A percentile compares a stretch with the other conserved stretches of the same genome.
Conservation (phyloP, 108 stramenopile genomes). For the Skeletonema potamos region DNA sequence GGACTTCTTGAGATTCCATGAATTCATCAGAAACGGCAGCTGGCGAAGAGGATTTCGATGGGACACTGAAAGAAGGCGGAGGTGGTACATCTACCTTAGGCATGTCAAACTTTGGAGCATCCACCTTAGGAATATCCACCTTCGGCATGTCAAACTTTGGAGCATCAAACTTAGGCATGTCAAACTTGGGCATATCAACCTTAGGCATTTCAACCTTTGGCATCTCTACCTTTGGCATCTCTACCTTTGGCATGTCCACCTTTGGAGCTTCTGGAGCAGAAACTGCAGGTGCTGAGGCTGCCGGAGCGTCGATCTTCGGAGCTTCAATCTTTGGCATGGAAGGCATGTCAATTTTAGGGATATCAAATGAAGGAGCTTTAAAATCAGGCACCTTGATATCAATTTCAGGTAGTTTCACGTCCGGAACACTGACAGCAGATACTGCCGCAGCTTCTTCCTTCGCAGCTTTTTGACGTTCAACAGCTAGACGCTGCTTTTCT, state of each 20-base stretch:
- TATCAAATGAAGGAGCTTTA: constrained; percentile 12
- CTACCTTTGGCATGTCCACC: constrained; percentile 47
- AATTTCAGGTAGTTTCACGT: constrained; percentile 46
- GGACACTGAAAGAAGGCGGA: constrained; percentile 46
- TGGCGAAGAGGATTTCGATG: constrained; percentile 29
- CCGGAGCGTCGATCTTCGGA: neutral
- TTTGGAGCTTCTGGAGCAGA: constrained; percentile 36
- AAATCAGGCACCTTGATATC: constrained; percentile 33
- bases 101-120: constrained; percentile 50
- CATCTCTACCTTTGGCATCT: constrained; percentile 33
- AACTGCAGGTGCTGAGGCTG: neutral
- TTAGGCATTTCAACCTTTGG: constrained; percentile 41
- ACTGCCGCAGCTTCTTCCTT: constrained; percentile 23
- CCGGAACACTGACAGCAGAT: constrained; percentile 27
- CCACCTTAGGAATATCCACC: constrained; percentile 48
- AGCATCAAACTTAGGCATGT: constrained; percentile 49
- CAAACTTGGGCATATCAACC: constrained; percentile 38
- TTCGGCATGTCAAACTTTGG: constrained; percentile 41
- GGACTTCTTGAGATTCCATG: constrained; percentile 69
- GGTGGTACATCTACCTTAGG: constrained; percentile 50
- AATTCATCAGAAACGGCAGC: constrained; percentile 23
- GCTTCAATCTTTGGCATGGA: constrained; percentile 14
- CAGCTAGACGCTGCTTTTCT: constrained; percentile 41
- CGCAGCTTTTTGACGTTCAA: constrained; percentile 44
- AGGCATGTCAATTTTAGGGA: constrained; percentile 52